Conservation (phyloP, 2,329 filamentous ascomycete genomes). For the Zymoseptoria crescenta region DNA sequence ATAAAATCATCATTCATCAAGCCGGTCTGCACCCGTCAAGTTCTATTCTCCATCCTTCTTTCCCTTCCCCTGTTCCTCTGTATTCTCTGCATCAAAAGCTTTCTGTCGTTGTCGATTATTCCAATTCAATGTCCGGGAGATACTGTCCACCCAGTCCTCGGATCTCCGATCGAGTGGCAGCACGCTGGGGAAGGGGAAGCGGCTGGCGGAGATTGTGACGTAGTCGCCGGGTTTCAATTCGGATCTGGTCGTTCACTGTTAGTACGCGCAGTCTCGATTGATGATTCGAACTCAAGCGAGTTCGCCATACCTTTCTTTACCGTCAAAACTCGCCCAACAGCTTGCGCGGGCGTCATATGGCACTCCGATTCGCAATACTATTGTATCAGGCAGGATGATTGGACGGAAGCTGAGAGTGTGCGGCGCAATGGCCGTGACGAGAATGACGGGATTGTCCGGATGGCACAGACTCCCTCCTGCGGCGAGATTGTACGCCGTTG, state of each 20-base stretch:
- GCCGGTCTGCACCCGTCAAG: background rate
- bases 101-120: constrained; percentile 75
- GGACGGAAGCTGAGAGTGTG: constrained; percentile 92
- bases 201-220: constrained; percentile 71
- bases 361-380: constrained; percentile 87
- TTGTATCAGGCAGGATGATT: constrained; percentile 94
- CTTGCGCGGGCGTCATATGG: constrained; percentile 84
- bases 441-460: constrained; percentile 91
- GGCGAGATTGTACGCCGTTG: constrained; percentile 90
- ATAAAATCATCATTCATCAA: background rate
- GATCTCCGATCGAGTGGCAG: constrained; percentile 60
- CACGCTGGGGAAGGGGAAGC: constrained; percentile 73
- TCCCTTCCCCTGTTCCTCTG: background rate
- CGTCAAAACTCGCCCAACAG: constrained; percentile 98
- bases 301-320: constrained; percentile 59
- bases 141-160: constrained; percentile 78
- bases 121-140: constrained; percentile 71
- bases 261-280: background rate
- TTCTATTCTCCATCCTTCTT: background rate
- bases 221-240: constrained; percentile 74
- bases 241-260: constrained; percentile 15
- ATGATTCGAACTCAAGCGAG: background rate
- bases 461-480: constrained; percentile 93
- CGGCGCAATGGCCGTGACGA: constrained; percentile 88
- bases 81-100: constrained; percentile 37